Evolutionary conservation across 2,329 filamentous ascomycete genomes (phyloP).

Genomic region (Fusarium acutatum): DNA sequence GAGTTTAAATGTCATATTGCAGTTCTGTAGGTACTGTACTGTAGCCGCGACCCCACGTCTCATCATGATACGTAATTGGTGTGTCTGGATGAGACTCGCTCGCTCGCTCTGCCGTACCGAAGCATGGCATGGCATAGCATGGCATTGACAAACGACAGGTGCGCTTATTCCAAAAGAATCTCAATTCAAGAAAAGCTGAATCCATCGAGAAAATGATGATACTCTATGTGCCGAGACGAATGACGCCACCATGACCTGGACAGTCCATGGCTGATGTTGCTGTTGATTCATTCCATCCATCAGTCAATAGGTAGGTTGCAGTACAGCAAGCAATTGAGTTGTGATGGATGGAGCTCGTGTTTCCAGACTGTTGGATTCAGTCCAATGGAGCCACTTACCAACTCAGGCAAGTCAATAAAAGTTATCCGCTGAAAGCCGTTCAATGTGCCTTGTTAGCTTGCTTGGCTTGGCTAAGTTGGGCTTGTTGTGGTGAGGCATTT

Average conservation of each 20-base stretch:
- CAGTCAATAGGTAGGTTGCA: not conserved
- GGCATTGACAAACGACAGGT: slow-evolving; percentile 6
- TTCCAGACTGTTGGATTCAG: slow-evolving; percentile 24
- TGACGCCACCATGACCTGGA: slow-evolving; percentile 27
- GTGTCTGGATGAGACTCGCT: not conserved
- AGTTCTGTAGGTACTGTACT: not conserved
- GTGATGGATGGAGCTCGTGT: slow-evolving; percentile 6
- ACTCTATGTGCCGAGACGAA: slow-evolving; percentile 22
- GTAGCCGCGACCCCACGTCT: not conserved
- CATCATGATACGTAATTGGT: slow-evolving; percentile 12
- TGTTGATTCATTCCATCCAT: not conserved
- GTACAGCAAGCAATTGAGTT: not conserved
- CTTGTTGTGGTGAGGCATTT: slow-evolving; percentile 35
- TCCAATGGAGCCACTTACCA: slow-evolving; percentile 13
- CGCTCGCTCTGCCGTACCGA: not conserved
- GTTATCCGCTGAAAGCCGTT: slow-evolving; percentile 25
- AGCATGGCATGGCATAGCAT: not conserved
- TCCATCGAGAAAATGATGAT: not conserved
- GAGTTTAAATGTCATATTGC: slow-evolving; percentile 11
- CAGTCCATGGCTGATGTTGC: not conserved
- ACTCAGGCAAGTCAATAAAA: slow-evolving; percentile 10
- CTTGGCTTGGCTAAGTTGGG: not conserved
- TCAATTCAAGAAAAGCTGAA: slow-evolving; percentile 10
- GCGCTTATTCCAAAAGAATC: slow-evolving; percentile 20
- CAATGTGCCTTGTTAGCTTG: not conserved